Base-by-base conservation (phyloP, 2,329 filamentous ascomycete species). In the Neofusicoccum kwambonambiense region DNA sequence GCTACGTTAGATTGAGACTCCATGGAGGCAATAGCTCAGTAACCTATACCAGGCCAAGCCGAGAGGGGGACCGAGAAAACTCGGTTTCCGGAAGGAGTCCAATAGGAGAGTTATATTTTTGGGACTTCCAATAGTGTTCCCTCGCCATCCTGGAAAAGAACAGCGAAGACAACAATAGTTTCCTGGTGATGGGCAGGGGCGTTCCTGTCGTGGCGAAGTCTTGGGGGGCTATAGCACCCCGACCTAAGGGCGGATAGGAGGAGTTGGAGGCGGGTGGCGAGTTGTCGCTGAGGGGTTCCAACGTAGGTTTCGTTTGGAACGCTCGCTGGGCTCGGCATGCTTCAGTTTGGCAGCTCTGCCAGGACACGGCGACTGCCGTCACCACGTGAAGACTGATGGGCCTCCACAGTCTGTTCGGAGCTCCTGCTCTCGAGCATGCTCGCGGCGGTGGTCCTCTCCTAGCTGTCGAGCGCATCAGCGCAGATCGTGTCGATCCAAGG, bases 401-500 rank as follows among this genome's bases (percentile, higher is more conserved):
- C 47, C 47, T 41, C 34, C 51, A 37, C 51, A 41, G 11, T 11
- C 19, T 41, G 11, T 6, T 22, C 45, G 45, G 4, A 13, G n/a
- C 3, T 11, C 27, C 19, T n/a, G 45, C 31, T 19, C 31, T 37
- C 13, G 17, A 56, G 37, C 52, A 15, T 39, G 17, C 35, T 27
- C 17, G 19, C 45, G 7, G 8, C 8, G 9, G 7, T 9, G 13
- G 13, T 15, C 8, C n/a, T 52, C 34, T 19, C 50, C 34, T 39
- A n/a, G 12, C 15, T 37, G 4, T 22, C 56, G 37, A 22, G 22
- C 12, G n/a, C 35, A 60, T 60, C 41, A 22, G 27, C 41, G 56
- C 56, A 60, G 56, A 60, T 60, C 56, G 56, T 47, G 56, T 47
- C 56, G 56, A 60, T 60, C 56, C 13, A 52, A 34, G 31, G 31